Evolutionary conservation across 2,329 filamentous ascomycete genomes (phyloP).

Genomic region (Clarireedia monteithiana): DNA sequence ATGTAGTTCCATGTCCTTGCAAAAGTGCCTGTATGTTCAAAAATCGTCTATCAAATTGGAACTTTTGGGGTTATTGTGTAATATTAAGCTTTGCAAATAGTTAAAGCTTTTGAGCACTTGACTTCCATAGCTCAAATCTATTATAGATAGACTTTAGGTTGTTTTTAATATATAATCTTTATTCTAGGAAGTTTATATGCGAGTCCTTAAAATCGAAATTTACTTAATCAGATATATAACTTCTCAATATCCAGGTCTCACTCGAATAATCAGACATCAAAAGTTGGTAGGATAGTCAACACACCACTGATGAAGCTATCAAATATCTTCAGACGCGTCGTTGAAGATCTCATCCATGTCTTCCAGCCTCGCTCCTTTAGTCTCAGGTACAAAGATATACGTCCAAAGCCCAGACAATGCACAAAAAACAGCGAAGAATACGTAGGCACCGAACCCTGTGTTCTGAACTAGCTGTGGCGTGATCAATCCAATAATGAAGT

Average conservation of each 20-base stretch:
- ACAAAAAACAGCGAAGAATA: conserved; percentile 46
- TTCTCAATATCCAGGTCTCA: too few relatives aligned
- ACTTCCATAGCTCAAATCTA: too few relatives aligned
- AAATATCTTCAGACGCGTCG: neutral
- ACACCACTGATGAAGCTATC: neutral
- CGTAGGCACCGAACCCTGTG: conserved; percentile 47
- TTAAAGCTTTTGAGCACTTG: too few relatives aligned
- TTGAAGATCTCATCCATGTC: conserved; percentile 38
- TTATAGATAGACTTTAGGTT: too few relatives aligned
- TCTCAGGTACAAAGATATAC: conserved; percentile 38
- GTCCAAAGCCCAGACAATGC: conserved; percentile 40
- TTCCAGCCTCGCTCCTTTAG: conserved; percentile 45
- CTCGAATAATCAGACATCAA: too few relatives aligned
- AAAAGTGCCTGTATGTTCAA: too few relatives aligned
- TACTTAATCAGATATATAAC: too few relatives aligned
- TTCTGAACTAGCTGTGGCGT: conserved; percentile 54
- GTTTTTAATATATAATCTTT: neutral
- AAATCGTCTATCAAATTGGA: too few relatives aligned
- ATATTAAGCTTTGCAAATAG: too few relatives aligned
- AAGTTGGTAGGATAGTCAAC: too few relatives aligned
- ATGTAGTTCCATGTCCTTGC: too few relatives aligned
- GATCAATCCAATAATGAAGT: conserved; percentile 39
- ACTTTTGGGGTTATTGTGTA: too few relatives aligned
- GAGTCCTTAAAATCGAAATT: neutral
- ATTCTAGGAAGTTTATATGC: neutral